Percentiles rank a stretch among this genome's conserved stretches.
These are phyloP conservation scores for Santalum album DNA, from an alignment of 164 flowering plant species.

Conservation along the genomic window DNA sequence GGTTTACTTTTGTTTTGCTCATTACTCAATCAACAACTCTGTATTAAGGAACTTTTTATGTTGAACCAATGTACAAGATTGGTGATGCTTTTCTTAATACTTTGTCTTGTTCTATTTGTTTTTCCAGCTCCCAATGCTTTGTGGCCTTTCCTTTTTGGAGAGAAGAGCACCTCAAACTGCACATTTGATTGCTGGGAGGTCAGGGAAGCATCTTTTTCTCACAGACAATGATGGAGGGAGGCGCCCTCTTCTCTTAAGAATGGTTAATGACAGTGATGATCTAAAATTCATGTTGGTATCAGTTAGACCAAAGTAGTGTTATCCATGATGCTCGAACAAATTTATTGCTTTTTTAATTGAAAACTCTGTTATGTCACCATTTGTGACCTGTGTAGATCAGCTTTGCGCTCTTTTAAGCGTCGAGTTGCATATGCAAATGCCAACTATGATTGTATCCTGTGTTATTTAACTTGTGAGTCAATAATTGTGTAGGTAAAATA, in stretches of 20 bases:
- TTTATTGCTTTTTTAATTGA: background rate
- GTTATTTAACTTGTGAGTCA: no score
- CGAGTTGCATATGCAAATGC: constrained; percentile 95
- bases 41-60: no score
- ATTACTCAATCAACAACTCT: no score
- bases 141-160: constrained; percentile 78
- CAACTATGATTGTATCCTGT: constrained; percentile 88
- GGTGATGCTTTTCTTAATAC: background rate
- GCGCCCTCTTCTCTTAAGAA: constrained; percentile 80
- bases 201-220: constrained; percentile 92
- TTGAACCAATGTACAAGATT: no score
- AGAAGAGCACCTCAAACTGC: constrained; percentile 67
- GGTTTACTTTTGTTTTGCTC: no score
- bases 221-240: constrained; percentile 68
- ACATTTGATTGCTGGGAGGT: constrained; percentile 70
- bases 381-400: constrained; percentile 54
- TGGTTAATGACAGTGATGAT: constrained; percentile 70
- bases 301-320: background rate
- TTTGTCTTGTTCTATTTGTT: constrained; percentile 4
- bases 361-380: constrained; percentile 6
- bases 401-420: constrained; percentile 77
- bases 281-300: constrained; percentile 72
- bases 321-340: background rate
- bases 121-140: constrained; percentile 69
- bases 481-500: no score